phyloP scores from a whole-genome alignment of 148 eudicot species.

The Vaccinium darrowii region DNA sequence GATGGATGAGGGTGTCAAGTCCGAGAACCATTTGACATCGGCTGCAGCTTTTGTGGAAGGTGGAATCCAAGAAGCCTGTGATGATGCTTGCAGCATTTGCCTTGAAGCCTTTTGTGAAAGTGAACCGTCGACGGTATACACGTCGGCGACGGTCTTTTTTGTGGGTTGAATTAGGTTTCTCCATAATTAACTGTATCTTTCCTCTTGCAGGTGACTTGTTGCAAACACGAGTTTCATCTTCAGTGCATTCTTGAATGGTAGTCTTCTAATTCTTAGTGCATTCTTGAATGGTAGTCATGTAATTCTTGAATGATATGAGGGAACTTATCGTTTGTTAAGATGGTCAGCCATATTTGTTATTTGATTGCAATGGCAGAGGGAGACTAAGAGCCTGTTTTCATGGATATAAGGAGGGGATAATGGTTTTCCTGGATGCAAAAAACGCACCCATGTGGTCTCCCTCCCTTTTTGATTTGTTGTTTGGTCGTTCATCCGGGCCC shows the following conservation, averaged over 20 bases:
- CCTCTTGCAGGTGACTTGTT: slow-evolving; percentile 66
- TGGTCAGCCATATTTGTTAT: background rate
- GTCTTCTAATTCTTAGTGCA: background rate
- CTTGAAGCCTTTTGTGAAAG: slow-evolving; percentile 75
- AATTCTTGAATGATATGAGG: background rate
- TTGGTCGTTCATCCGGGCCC: background rate
- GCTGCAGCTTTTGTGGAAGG: slow-evolving; percentile 92
- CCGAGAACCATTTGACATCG: slow-evolving; percentile 63
- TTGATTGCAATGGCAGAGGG: background rate
- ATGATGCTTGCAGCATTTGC: slow-evolving; percentile 81
- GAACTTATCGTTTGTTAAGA: background rate
- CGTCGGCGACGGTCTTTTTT: slow-evolving; percentile 9
- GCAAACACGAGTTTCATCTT: slow-evolving; percentile 98
- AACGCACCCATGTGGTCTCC: background rate
- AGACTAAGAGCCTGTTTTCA: background rate
- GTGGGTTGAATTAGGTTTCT: background rate
- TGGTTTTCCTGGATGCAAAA: background rate
- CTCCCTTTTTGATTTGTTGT: background rate
- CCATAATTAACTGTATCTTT: slow-evolving; percentile 13
- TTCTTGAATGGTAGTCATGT: slow-evolving; percentile 79
- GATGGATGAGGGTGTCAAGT: slow-evolving; percentile 51
- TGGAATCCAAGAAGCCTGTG: slow-evolving; percentile 81
- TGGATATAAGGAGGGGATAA: background rate
- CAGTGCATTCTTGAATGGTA: slow-evolving; percentile 99
- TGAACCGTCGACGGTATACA: slow-evolving; percentile 67